phyloP scores from a whole-genome alignment of 352 stramenopile species.

The Globisporangium cederbergense region DNA sequence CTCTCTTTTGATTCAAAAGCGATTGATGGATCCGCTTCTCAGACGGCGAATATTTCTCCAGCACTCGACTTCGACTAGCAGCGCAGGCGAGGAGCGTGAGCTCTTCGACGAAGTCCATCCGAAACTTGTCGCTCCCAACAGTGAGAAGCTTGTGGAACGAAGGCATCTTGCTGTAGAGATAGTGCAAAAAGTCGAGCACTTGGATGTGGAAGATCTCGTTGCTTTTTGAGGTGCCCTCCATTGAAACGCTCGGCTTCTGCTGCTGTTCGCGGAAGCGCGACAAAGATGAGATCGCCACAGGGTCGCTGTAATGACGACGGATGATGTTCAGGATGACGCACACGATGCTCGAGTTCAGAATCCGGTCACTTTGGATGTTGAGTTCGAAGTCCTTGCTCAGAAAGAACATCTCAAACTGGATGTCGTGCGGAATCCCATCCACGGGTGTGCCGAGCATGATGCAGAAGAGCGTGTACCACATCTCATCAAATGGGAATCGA shows the following conservation, averaged over 20 bases:
- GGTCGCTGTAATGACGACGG: conserved; percentile 55
- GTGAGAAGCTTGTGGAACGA: conserved; percentile 31
- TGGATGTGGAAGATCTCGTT: conserved; percentile 31
- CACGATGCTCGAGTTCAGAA: conserved; percentile 50
- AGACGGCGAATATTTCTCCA: conserved; percentile 34
- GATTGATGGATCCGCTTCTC: conserved; percentile 31
- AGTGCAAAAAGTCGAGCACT: conserved; percentile 57
- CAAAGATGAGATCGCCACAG: conserved; percentile 27
- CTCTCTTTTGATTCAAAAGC: conserved; percentile 42
- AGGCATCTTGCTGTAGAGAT: conserved; percentile 48
- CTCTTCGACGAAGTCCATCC: conserved; percentile 59
- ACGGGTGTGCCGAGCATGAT: conserved; percentile 56
- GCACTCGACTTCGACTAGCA: conserved; percentile 37
- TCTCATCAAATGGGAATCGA: conserved; percentile 57
- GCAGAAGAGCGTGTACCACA: conserved; percentile 71
- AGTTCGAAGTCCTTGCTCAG: conserved; percentile 67
- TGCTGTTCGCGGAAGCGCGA: neutral
- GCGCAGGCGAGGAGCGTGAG: conserved; percentile 44
- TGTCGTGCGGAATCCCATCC: conserved; percentile 55
- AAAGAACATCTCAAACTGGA: conserved; percentile 62
- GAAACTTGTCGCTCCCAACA: conserved; percentile 39
- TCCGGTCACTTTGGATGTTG: conserved; percentile 51
- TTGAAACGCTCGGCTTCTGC: conserved; percentile 10
- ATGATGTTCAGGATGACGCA: conserved; percentile 51
- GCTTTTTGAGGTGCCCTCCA: neutral